A percentile compares a stretch with the other conserved stretches of the same genome.
Evolutionary conservation across 192 early-diverging fungal genomes (phyloP).

Genomic region (Coemansia sp.): DNA sequence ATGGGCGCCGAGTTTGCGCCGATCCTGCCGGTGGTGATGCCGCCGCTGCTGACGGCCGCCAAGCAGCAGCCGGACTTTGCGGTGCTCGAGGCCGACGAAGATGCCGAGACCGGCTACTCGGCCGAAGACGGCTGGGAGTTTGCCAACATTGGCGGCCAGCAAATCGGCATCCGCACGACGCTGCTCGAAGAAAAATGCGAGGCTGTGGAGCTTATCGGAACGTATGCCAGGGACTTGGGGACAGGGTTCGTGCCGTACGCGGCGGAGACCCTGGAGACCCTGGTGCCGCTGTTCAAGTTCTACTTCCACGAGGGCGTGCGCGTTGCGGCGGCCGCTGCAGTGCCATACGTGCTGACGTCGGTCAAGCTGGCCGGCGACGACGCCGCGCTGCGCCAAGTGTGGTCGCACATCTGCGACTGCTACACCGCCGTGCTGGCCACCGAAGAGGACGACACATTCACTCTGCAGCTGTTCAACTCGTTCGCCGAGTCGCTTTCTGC

Average conservation of each 20-base stretch:
- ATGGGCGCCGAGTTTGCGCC: slow-evolving; percentile 94
- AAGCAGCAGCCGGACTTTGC: slow-evolving; percentile 91
- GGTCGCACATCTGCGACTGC: slow-evolving; percentile 73
- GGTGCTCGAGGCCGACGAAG: slow-evolving; percentile 78
- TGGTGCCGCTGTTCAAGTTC: slow-evolving; percentile 90
- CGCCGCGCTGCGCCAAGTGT: slow-evolving; percentile 55
- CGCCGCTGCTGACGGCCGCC: slow-evolving; percentile 84
- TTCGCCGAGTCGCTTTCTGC: slow-evolving; percentile 68
- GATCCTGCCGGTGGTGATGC: slow-evolving; percentile 88
- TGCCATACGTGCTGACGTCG: slow-evolving; percentile 76
- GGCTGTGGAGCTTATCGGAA: slow-evolving; percentile 96
- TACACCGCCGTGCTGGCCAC: slow-evolving; percentile 74
- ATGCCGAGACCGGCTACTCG: slow-evolving; percentile 83
- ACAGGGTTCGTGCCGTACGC: slow-evolving; percentile 87
- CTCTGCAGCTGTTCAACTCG: slow-evolving; percentile 74
- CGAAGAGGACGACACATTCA: slow-evolving; percentile 81
- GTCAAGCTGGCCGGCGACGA: slow-evolving; percentile 53
- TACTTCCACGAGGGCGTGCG: slow-evolving; percentile 98
- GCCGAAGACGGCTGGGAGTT: slow-evolving; percentile 99
- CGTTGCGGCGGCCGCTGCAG: slow-evolving; percentile 76
- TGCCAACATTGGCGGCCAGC: slow-evolving; percentile 86
- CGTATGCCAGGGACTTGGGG: slow-evolving; percentile 91
- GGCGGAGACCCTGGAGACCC: slow-evolving; percentile 77
- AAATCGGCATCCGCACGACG: slow-evolving; percentile 93
- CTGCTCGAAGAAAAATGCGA: slow-evolving; percentile 97